Conservation (phyloP, 345 rosid genomes). For the Bretschneidera sinensis region DNA sequence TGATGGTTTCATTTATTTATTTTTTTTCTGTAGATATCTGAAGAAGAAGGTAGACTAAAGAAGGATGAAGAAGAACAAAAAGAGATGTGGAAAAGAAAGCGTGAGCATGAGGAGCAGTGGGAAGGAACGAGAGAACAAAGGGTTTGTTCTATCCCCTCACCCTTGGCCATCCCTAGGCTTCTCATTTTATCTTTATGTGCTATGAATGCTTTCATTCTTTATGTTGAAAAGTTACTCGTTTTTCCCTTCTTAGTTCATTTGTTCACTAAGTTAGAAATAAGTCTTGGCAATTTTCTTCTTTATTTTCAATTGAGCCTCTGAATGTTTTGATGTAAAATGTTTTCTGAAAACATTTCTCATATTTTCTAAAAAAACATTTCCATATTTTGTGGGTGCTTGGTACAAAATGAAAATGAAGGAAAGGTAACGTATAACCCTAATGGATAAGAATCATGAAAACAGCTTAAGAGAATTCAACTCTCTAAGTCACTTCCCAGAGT, state of each 20-base stretch:
- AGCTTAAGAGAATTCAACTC: too few species aligned
- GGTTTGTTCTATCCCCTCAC: slow-evolving; percentile 38
- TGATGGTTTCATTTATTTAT: not conserved
- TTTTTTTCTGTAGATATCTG: slow-evolving; percentile 63
- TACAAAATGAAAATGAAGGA: not conserved
- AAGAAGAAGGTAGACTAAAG: slow-evolving; percentile 97
- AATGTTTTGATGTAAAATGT: not conserved
- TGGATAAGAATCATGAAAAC: too few species aligned
- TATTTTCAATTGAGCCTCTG: not conserved
- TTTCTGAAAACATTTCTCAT: too few species aligned
- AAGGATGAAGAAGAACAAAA: slow-evolving; percentile 97
- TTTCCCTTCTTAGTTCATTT: too few species aligned
- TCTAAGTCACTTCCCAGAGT: too few species aligned
- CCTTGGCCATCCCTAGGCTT: not conserved
- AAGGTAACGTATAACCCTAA: not conserved
- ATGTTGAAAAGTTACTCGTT: too few species aligned
- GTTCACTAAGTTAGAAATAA: too few species aligned
- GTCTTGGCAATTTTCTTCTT: too few species aligned
- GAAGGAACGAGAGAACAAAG: slow-evolving; percentile 96
- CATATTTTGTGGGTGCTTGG: not conserved
- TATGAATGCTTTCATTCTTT: not conserved
- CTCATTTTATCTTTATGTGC: not conserved
- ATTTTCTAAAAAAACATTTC: too few species aligned
- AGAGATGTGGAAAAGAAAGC: slow-evolving; percentile 95
- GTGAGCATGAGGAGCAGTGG: slow-evolving; percentile 99